Evolutionary conservation across 83 land plant species (phyloP).

Genomic region (Diphasiastrum complanatum): DNA sequence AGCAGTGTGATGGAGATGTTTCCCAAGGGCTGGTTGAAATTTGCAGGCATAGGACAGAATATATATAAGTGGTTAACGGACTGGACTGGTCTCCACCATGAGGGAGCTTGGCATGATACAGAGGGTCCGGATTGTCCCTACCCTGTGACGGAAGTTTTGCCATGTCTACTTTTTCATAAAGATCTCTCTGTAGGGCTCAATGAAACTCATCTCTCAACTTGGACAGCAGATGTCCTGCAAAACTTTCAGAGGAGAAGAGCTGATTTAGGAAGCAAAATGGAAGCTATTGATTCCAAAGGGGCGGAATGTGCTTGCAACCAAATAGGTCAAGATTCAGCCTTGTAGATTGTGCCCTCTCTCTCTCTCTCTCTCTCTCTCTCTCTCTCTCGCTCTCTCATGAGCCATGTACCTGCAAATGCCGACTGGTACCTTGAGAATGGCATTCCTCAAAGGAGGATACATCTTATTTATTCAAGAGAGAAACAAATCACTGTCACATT

Average conservation of each 20-base stretch:
- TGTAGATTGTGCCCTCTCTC: no score
- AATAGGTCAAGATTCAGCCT: no score
- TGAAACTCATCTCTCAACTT: constrained; percentile 17
- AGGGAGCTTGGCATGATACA: constrained; percentile 46
- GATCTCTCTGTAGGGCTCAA: constrained; percentile 24
- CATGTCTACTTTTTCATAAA: constrained; percentile 26
- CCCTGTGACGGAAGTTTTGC: background rate
- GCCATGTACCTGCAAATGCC: no score
- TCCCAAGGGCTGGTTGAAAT: constrained; percentile 54
- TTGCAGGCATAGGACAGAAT: constrained; percentile 47
- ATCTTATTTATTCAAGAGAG: no score
- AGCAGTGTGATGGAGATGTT: constrained; percentile 55
- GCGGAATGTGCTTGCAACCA: no score
- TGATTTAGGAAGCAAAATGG: no score
- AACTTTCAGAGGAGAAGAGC: constrained; percentile 22
- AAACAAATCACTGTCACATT: no score
- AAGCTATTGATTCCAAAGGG: no score
- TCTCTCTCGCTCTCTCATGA: no score
- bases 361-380: no score
- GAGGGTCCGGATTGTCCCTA: constrained; percentile 28
- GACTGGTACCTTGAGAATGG: no score
- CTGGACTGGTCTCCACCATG: constrained; percentile 38
- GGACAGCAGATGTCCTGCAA: constrained; percentile 25
- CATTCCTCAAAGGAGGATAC: no score
- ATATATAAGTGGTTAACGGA: constrained; percentile 39